These are phyloP conservation scores for Calendula officinalis DNA, from an alignment of 129 eudicot species.

Conservation along the genomic window DNA sequence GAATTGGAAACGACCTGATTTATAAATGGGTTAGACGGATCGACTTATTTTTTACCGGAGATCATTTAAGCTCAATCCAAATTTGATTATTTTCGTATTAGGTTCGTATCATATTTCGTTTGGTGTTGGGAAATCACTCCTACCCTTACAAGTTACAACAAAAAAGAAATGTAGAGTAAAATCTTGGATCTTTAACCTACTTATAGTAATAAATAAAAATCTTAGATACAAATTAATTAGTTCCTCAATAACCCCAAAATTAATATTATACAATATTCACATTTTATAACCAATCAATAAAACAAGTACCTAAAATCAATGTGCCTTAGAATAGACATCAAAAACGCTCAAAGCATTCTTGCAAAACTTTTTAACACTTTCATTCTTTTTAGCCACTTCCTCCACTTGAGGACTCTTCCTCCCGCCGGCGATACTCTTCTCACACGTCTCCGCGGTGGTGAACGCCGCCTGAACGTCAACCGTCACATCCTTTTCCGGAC, in stretches of 20 bases:
- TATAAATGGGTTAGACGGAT: too few relatives aligned
- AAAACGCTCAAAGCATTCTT: constrained; percentile 36
- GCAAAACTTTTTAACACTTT: constrained; percentile 29
- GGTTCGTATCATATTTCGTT: too few relatives aligned
- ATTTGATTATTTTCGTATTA: too few relatives aligned
- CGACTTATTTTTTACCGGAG: too few relatives aligned
- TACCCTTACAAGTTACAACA: too few relatives aligned
- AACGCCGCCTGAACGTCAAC: constrained; percentile 45
- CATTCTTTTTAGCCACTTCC: constrained; percentile 36
- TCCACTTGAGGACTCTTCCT: constrained; percentile 17
- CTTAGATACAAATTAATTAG: background rate
- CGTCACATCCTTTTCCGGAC: constrained; percentile 13
- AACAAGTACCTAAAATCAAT: background rate
- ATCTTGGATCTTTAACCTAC: too few relatives aligned
- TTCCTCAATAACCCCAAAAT: background rate
- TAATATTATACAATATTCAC: background rate
- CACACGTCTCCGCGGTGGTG: constrained; percentile 45
- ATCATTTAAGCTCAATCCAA: too few relatives aligned
- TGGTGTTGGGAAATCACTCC: too few relatives aligned
- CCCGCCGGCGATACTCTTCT: constrained; percentile 19
- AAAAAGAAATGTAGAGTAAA: too few relatives aligned
- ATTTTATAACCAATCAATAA: background rate
- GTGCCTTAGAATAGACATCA: constrained; percentile 22
- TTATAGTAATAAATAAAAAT: background rate
- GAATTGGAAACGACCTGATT: too few relatives aligned